These are phyloP conservation scores for Sugiyamaella pinicola DNA, from an alignment of 1,139 yeast species.

Conservation along the genomic window DNA sequence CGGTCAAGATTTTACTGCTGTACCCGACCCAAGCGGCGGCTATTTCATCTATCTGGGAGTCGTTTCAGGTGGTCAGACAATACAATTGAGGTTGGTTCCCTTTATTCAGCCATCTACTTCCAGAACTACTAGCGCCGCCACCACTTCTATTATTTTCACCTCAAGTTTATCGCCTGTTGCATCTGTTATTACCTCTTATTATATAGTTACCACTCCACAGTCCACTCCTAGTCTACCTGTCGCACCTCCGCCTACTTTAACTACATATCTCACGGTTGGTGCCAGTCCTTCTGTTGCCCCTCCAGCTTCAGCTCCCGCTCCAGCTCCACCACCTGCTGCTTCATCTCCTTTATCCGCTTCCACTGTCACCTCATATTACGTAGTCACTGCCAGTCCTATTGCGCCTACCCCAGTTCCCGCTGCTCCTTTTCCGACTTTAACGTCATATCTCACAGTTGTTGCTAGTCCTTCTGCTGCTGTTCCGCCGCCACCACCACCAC, in stretches of 20 bases:
- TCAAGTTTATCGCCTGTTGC: too few relatives aligned
- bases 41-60: conserved; percentile 25
- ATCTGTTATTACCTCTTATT: neutral
- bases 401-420: neutral
- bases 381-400: neutral
- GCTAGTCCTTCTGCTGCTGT: neutral
- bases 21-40: conserved; percentile 24
- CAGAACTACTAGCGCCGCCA: too few relatives aligned
- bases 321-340: neutral
- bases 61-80: conserved; percentile 23
- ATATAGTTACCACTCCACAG: too few relatives aligned
- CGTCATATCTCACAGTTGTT: neutral
- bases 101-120: conserved; percentile 3
- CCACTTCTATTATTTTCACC: too few relatives aligned
- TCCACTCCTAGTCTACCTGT: too few relatives aligned
- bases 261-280: too few relatives aligned
- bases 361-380: neutral
- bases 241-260: too few relatives aligned
- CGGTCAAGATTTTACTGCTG: conserved; percentile 26
- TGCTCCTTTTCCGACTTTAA: neutral
- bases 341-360: neutral
- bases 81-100: conserved; percentile 20
- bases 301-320: conserved; percentile 4
- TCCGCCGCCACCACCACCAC: neutral
- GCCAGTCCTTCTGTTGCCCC: conserved; percentile 7